Conservation (phyloP, 129 eudicot genomes). For the Helianthus annuus region HanXRQr2.0-SUNRISE NC_035441.2:148098263-148098762, state of each 20-base stretch:
- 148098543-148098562: constrained; percentile 89
- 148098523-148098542: constrained; percentile 89
- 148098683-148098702: constrained; percentile 86
- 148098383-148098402: background rate
- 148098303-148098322: constrained; percentile 44
- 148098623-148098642: background rate
- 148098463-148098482: constrained; percentile 96
- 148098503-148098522: constrained; percentile 90
- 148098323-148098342: too few species aligned
- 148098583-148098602: constrained; percentile 91
- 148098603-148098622: background rate
- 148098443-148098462: constrained; percentile 52
- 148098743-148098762: constrained; percentile 96
- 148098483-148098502: constrained; percentile 98
- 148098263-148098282: constrained; percentile 81
- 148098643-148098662: background rate
- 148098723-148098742: constrained; percentile 85
- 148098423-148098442: constrained; percentile 20
- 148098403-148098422: too few species aligned
- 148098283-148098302: constrained; percentile 82
- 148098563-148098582: constrained; percentile 94
- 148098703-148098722: constrained; percentile 99
- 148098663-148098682: constrained; percentile 27
- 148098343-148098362: background rate
- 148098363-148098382: background rate